These are phyloP conservation scores for Aspergillus mulundensis DNA, from an alignment of 495 filamentous ascomycete genomes.

Conservation along the genomic window DNA sequence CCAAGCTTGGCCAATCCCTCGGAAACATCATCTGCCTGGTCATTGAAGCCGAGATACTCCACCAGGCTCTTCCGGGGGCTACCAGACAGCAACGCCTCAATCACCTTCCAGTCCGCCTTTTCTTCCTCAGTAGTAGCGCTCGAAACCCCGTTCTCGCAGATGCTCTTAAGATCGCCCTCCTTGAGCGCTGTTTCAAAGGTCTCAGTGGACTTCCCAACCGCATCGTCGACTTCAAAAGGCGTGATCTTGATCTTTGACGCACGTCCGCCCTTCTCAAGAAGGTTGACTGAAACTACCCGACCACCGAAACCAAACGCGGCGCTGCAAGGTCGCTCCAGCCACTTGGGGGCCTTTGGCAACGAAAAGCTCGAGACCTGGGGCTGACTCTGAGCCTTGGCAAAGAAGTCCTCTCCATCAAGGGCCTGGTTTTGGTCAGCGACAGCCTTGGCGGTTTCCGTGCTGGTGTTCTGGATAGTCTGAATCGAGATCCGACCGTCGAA, in stretches of 20 bases:
- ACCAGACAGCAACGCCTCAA: conserved; percentile 79
- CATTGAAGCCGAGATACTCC: conserved; percentile 82
- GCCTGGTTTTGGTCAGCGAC: conserved; percentile 59
- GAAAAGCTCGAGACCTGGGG: conserved; percentile 86
- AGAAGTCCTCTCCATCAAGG: conserved; percentile 93
- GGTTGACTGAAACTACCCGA: conserved; percentile 76
- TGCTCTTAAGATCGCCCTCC: conserved; percentile 67
- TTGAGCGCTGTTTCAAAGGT: conserved; percentile 81
- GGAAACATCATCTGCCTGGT: conserved; percentile 48
- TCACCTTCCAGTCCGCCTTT: conserved; percentile 91
- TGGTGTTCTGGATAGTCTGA: conserved; percentile 88
- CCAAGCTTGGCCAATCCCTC: conserved; percentile 46
- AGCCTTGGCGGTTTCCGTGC: conserved; percentile 45
- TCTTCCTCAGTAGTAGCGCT: conserved; percentile 79
- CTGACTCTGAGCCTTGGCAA: conserved; percentile 85
- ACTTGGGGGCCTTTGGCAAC: conserved; percentile 79
- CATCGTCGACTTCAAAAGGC: conserved; percentile 80
- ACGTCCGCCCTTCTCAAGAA: conserved; percentile 55
- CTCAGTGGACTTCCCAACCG: conserved; percentile 76
- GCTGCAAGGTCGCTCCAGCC: conserved; percentile 80
- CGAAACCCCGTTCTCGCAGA: conserved; percentile 76
- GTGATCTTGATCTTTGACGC: conserved; percentile 80
- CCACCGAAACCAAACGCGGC: conserved; percentile 96
- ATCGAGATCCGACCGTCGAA: conserved; percentile 94
- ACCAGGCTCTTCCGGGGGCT: conserved; percentile 77